Conservation (phyloP, 257 asterid genomes). For the Solanum raphanifolium region DNA sequence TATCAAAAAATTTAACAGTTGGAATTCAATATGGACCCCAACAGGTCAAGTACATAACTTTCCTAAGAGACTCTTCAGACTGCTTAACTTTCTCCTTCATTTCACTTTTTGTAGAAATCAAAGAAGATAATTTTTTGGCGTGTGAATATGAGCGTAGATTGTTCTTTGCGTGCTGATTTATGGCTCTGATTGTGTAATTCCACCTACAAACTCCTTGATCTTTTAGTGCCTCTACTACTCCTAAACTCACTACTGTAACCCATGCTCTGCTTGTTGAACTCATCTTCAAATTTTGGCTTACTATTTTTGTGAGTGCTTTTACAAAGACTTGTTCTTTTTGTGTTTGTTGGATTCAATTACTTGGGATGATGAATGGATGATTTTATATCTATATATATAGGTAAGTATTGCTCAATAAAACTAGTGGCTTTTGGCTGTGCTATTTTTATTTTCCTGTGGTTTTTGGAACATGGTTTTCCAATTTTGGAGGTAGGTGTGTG, state of each 20-base stretch:
- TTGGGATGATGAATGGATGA: too few species aligned
- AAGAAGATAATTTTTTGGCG: conserved; percentile 3
- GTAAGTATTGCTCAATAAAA: background rate
- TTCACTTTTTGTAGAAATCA: background rate
- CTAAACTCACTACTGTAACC: conserved; percentile 9
- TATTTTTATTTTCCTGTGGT: background rate
- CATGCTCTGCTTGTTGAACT: conserved; percentile 15
- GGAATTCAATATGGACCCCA: conserved; percentile 16
- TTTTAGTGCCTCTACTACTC: conserved; percentile 15
- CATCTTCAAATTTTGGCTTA: background rate
- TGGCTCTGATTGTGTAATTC: conserved; percentile 2
- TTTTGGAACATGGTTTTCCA: background rate
- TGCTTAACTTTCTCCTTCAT: background rate
- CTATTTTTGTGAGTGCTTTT: background rate
- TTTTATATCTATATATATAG: background rate
- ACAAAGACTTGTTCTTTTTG: background rate
- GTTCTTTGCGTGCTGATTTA: conserved; percentile 5
- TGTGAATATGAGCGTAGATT: background rate
- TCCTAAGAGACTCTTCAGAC: conserved; percentile 21
- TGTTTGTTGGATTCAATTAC: background rate
- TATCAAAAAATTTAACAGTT: background rate
- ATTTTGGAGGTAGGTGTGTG: background rate
- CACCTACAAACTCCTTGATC: conserved; percentile 17
- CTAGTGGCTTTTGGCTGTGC: background rate
- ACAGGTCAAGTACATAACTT: conserved; percentile 19